phyloP scores from a whole-genome alignment of 2,329 filamentous ascomycete genomes.

The Sclerotinia sclerotiorum region DNA sequence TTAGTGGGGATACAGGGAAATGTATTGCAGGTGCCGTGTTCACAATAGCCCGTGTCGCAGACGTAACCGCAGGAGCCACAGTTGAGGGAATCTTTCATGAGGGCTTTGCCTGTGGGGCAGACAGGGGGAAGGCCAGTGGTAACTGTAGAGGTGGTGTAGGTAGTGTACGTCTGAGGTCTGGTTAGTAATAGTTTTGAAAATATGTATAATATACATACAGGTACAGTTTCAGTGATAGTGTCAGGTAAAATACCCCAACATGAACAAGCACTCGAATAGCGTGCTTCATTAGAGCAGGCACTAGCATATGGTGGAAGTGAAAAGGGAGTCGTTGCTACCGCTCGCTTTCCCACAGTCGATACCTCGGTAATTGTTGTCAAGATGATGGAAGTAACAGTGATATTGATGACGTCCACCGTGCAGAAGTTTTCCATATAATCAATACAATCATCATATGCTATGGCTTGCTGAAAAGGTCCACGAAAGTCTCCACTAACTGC shows the following conservation, averaged over 20 bases:
- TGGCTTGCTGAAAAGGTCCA: constrained; percentile 15
- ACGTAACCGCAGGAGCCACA: constrained; percentile 20
- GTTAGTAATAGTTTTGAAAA: background rate
- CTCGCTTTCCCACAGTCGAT: constrained; percentile 16
- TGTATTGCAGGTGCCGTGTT: constrained; percentile 19
- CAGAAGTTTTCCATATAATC: constrained; percentile 11
- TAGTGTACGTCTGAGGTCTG: constrained; percentile 5
- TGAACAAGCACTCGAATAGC: constrained; percentile 24
- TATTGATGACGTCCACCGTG: constrained; percentile 4
- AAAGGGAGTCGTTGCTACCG: constrained; percentile 1
- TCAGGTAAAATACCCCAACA: constrained; percentile 22
- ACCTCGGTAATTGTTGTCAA: constrained; percentile 19
- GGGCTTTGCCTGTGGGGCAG: constrained; percentile 15
- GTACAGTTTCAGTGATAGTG: background rate
- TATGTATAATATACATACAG: background rate
- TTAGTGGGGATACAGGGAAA: constrained; percentile 4
- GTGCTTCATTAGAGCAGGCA: constrained; percentile 15
- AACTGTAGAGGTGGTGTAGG: constrained; percentile 11
- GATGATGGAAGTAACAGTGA: constrained; percentile 17
- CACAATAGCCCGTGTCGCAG: constrained; percentile 20
- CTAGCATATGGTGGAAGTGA: constrained; percentile 23
- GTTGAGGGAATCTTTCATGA: constrained; percentile 18
- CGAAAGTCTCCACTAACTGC: constrained; percentile 22
- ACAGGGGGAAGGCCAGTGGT: constrained; percentile 1
- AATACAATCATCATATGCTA: constrained; percentile 20